Base-by-base conservation (phyloP, 2,329 filamentous ascomycete genomes). In the Stagonosporopsis rhizophila region DNA sequence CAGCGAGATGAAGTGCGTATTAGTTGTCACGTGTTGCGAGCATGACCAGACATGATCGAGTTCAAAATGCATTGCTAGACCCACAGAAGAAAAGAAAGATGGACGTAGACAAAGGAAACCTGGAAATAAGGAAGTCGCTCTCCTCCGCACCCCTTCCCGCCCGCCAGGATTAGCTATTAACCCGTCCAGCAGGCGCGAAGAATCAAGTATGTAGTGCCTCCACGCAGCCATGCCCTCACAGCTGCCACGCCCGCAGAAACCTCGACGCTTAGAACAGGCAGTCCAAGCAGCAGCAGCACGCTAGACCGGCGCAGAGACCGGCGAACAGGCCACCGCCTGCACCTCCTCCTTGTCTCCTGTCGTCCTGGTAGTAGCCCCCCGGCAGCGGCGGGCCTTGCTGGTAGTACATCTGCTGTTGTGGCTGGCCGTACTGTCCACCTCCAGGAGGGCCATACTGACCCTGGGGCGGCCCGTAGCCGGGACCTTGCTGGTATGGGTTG, bases 281-380 rank as follows among this genome's bases (percentile, higher is more conserved):
- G 61, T 83, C 81, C 71, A 83, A 75, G 74, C 81, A 83, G 64
- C 81, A 83, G 62, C 81, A 83, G 64, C 80, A 82, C 34, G 81
- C 80, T 68, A 82, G 59, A 51, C 72, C 75, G 9, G 75, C 81
- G 57, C 80, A 67, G 39, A 80, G 60, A 15, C 75, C 80, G 3
- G 76, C 77, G 34, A 79, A 72, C 30, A 81, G 67, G 2, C 80
- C 80, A 4, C 71, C 74, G 22, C 65, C 55, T n/a, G 52, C 69
- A 15, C 69, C 66, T 8, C 72, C 71, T 6, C 70, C 62, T 11
- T 70, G 52, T 39, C 59, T 71, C 59, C 60, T 71, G n/a, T 66
- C 60, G 54, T 76, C 71, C 30, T 73, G 62, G 48, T 78, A 78
- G 56, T 79, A 77, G 6, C 78, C 78, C 30, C 70, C 70, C 4